These are phyloP conservation scores for Edaphochlamys debaryana DNA, from an alignment of 139 green algal genomes.

Conservation along the genomic window DNA sequence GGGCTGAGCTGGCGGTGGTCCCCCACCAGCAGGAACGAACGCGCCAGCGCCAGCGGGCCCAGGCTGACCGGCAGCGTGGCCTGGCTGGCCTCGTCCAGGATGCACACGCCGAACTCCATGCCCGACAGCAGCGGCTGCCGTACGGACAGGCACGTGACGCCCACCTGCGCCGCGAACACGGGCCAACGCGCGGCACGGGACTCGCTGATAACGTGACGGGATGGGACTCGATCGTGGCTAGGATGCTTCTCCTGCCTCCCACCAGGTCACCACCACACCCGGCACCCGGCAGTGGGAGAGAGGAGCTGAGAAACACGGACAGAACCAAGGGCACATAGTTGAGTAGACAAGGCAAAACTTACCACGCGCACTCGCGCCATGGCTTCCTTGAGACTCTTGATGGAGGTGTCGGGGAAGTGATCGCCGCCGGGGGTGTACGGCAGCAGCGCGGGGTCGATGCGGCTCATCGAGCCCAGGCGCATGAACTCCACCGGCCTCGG, in stretches of 20 bases:
- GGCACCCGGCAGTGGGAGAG: too few relatives aligned
- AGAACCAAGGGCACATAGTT: too few relatives aligned
- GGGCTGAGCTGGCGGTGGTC: constrained; percentile 84
- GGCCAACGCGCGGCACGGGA: too few relatives aligned
- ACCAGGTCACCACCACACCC: too few relatives aligned
- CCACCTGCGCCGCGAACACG: constrained; percentile 55
- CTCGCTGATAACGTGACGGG: too few relatives aligned
- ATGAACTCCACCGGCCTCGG: constrained; percentile 69
- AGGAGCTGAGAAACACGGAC: too few relatives aligned
- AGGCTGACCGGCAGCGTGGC: constrained; percentile 77
- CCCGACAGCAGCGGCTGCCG: constrained; percentile 71
- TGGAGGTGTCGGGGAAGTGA: constrained; percentile 50
- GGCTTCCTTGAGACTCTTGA: constrained; percentile 18
- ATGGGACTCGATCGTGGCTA: too few relatives aligned
- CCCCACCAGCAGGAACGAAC: constrained; percentile 85
- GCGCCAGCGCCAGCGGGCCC: constrained; percentile 73
- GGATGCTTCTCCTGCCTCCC: too few relatives aligned
- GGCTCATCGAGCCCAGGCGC: constrained; percentile 69
- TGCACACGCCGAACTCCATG: constrained; percentile 90
- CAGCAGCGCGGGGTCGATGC: constrained; percentile 69
- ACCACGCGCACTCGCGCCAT: constrained; percentile 40
- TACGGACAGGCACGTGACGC: constrained; percentile 81
- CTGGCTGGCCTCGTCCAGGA: constrained; percentile 96
- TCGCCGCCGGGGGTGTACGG: constrained; percentile 65
- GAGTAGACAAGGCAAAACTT: too few relatives aligned